Conservation (phyloP, 108 stramenopile genomes). For the Asterionellopsis glacialis region DNA sequence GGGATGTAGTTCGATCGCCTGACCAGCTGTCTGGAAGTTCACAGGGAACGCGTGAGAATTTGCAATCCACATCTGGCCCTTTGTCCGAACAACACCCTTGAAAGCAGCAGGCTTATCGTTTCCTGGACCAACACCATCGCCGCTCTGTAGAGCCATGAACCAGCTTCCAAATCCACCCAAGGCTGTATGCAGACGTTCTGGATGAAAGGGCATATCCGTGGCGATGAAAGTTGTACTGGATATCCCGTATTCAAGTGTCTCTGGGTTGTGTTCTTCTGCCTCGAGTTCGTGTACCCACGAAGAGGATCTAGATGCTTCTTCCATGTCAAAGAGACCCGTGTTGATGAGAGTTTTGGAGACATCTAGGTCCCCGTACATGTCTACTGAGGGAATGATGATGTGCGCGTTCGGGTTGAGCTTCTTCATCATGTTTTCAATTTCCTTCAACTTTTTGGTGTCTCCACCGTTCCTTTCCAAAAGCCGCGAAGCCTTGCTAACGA, state of each 20-base stretch:
- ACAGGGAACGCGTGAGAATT: conserved; percentile 7
- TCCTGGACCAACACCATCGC: no score
- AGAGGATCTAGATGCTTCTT: conserved; percentile 45
- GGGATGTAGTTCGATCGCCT: not conserved
- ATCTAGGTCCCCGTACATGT: conserved; percentile 28
- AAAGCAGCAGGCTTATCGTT: no score
- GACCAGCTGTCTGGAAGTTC: conserved; percentile 4
- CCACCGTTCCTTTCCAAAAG: conserved; percentile 14
- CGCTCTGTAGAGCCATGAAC: no score
- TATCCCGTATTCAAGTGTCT: conserved; percentile 78
- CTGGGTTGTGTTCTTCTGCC: conserved; percentile 56
- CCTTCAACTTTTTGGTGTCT: conserved; percentile 10
- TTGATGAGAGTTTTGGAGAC: conserved; percentile 2
- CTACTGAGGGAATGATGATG: conserved; percentile 5
- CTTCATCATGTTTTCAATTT: conserved; percentile 17
- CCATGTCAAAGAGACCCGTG: conserved; percentile 61
- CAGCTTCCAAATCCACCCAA: conserved; percentile 10
- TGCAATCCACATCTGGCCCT: conserved; percentile 68
- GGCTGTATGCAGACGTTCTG: conserved; percentile 33
- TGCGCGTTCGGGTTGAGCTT: conserved; percentile 69
- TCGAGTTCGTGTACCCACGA: conserved; percentile 65
- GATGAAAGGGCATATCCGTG: conserved; percentile 52
- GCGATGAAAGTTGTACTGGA: conserved; percentile 59
- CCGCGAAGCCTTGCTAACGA: conserved; percentile 74
- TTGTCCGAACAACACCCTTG: conserved; percentile 45